phyloP scores from a whole-genome alignment of 306 rosid species.

The Quercus robur region DNA sequence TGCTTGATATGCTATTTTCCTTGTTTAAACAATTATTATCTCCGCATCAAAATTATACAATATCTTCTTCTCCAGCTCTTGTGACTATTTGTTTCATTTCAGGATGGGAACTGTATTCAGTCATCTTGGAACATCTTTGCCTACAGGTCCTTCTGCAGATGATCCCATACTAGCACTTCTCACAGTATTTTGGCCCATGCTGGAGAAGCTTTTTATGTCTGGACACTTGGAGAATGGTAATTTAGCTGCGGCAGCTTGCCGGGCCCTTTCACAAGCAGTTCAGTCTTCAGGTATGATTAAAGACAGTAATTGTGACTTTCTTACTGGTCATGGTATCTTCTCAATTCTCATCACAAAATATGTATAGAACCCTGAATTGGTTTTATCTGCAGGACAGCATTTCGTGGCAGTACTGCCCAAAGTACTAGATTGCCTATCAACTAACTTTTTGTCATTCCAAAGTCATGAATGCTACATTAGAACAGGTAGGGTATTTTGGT shows the following conservation, averaged over 20 bases:
- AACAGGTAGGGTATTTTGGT: slow-evolving; percentile 57
- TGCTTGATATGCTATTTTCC: background rate
- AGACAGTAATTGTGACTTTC: slow-evolving; percentile 13
- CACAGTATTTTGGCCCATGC: slow-evolving; percentile 82
- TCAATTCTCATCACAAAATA: background rate
- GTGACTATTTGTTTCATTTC: slow-evolving; percentile 27
- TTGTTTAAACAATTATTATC: background rate
- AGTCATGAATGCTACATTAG: slow-evolving; percentile 92
- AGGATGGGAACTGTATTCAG: slow-evolving; percentile 94
- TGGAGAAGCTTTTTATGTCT: slow-evolving; percentile 78
- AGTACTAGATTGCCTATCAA: slow-evolving; percentile 79
- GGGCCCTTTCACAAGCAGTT: slow-evolving; percentile 85
- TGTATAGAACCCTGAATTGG: background rate
- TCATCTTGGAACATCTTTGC: slow-evolving; percentile 59
- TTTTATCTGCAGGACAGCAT: slow-evolving; percentile 73
- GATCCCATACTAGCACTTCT: slow-evolving; percentile 71
- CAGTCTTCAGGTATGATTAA: slow-evolving; percentile 74
- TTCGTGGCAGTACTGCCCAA: slow-evolving; percentile 65
- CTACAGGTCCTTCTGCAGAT: slow-evolving; percentile 57
- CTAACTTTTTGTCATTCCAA: slow-evolving; percentile 77
- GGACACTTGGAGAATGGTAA: slow-evolving; percentile 89
- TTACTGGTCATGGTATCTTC: slow-evolving; percentile 10
- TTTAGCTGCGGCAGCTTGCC: slow-evolving; percentile 86
- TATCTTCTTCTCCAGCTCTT: slow-evolving; percentile 14
- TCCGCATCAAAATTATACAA: background rate